phyloP scores from a whole-genome alignment of 306 rosid genomes.

The Medicago arabica region DNA sequence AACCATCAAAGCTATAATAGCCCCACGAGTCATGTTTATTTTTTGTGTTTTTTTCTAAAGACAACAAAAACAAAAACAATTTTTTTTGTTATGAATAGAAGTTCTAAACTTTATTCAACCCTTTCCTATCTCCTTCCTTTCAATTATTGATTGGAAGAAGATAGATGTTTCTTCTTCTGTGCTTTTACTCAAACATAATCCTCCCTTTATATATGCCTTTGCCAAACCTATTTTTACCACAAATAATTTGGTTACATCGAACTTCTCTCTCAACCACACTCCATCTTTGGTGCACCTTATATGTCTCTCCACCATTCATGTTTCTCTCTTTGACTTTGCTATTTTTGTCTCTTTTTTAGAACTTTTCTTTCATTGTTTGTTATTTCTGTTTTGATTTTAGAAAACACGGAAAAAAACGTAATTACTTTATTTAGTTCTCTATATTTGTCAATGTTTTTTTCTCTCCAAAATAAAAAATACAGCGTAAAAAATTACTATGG shows the following conservation, averaged over 20 bases:
- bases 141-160: slow-evolving; percentile 49
- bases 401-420: neutral
- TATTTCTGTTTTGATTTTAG: neutral
- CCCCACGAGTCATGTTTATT: slow-evolving; percentile 25
- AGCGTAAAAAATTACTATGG: too few species aligned
- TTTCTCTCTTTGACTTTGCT: slow-evolving; percentile 31
- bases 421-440: slow-evolving; percentile 3
- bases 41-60: neutral
- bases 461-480: too few species aligned
- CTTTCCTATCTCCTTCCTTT: slow-evolving; percentile 38
- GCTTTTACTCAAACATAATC: neutral
- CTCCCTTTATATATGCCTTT: slow-evolving; percentile 50
- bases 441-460: neutral
- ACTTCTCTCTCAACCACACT: slow-evolving; percentile 2
- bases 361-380: too few species aligned
- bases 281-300: slow-evolving; percentile 42
- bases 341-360: neutral
- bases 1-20: slow-evolving; percentile 34
- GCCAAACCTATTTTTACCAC: slow-evolving; percentile 11
- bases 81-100: neutral
- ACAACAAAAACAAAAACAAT: neutral
- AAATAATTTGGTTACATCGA: slow-evolving; percentile 12
- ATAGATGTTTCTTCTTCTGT: slow-evolving; percentile 45
- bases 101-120: slow-evolving; percentile 25
- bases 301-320: slow-evolving; percentile 35